These are phyloP conservation scores for Hansenula sp. DNA, from an alignment of 1,139 yeast genomes.

Conservation along the genomic window DNA sequence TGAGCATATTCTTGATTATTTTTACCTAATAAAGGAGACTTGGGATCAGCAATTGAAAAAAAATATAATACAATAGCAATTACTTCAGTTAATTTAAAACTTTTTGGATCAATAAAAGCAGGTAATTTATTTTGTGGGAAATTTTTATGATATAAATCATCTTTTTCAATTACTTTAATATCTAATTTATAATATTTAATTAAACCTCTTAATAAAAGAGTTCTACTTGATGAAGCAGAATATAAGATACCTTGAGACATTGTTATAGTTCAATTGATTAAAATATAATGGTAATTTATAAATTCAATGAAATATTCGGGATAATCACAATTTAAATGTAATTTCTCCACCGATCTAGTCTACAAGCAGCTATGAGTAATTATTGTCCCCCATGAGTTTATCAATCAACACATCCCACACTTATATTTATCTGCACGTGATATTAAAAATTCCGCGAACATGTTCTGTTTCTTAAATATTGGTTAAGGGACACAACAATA, in stretches of 20 bases:
- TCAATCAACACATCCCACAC: too few relatives aligned
- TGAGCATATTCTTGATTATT: constrained; percentile 63
- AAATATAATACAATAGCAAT: constrained; percentile 59
- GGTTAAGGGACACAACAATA: too few relatives aligned
- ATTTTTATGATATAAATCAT: constrained; percentile 39
- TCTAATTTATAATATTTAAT: constrained; percentile 73
- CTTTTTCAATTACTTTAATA: constrained; percentile 45
- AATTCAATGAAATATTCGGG: too few relatives aligned
- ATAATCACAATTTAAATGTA: too few relatives aligned
- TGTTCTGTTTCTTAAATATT: too few relatives aligned
- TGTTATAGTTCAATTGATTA: too few relatives aligned
- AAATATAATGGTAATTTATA: too few relatives aligned
- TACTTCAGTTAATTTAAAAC: constrained; percentile 72
- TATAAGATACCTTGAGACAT: constrained; percentile 72
- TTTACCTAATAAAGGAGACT: constrained; percentile 53
- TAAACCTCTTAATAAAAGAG: constrained; percentile 54
- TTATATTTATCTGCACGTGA: too few relatives aligned
- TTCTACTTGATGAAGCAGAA: constrained; percentile 44
- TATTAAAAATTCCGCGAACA: too few relatives aligned
- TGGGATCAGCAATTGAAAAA: constrained; percentile 29
- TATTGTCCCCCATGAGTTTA: too few relatives aligned
- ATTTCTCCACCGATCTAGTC: too few relatives aligned
- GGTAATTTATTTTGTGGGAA: constrained; percentile 80
- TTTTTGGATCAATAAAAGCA: constrained; percentile 75
- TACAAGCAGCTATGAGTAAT: too few relatives aligned